Evolutionary conservation across 2,329 filamentous ascomycete genomes (phyloP).

Genomic region (Aspergillus amoenus): DNA sequence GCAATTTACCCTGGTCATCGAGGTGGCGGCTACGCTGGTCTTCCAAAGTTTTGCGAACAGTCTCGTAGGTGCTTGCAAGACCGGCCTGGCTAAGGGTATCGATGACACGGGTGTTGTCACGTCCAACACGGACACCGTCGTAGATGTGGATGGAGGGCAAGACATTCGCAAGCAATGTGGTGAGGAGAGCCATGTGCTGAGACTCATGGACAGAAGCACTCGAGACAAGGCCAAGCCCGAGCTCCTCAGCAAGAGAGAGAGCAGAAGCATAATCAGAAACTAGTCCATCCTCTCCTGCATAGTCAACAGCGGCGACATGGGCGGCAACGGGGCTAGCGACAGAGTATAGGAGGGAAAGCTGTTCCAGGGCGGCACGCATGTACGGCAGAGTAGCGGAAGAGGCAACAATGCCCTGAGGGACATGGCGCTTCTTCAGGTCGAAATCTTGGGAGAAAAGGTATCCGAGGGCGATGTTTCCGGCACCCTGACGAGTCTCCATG

Average conservation of each 20-base stretch:
- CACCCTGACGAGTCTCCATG: constrained; percentile 84
- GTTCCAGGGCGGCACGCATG: constrained; percentile 81
- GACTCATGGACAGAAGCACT: constrained; percentile 86
- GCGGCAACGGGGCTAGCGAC: constrained; percentile 91
- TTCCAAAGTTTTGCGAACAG: constrained; percentile 61
- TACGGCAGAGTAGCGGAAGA: constrained; percentile 78
- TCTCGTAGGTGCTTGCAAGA: constrained; percentile 67
- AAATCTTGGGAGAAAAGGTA: constrained; percentile 99
- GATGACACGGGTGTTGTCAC: constrained; percentile 78
- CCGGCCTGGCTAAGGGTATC: constrained; percentile 75
- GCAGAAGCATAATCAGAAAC: constrained; percentile 84
- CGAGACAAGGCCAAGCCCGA: constrained; percentile 81
- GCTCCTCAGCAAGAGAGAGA: constrained; percentile 79
- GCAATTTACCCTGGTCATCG: constrained; percentile 69
- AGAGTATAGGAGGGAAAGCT: constrained; percentile 86
- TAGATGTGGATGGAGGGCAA: constrained; percentile 85
- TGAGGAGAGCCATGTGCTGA: constrained; percentile 92
- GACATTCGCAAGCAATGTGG: constrained; percentile 74
- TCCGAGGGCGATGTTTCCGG: constrained; percentile 85
- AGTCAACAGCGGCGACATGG: constrained; percentile 89
- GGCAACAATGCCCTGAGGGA: constrained; percentile 87
- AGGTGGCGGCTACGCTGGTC: constrained; percentile 67
- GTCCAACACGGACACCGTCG: constrained; percentile 78
- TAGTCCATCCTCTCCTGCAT: constrained; percentile 67
- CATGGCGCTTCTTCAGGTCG: constrained; percentile 82